Conservation (phyloP, 495 filamentous ascomycete genomes). For the Pseudoneurospora amorphoporcata region DNA sequence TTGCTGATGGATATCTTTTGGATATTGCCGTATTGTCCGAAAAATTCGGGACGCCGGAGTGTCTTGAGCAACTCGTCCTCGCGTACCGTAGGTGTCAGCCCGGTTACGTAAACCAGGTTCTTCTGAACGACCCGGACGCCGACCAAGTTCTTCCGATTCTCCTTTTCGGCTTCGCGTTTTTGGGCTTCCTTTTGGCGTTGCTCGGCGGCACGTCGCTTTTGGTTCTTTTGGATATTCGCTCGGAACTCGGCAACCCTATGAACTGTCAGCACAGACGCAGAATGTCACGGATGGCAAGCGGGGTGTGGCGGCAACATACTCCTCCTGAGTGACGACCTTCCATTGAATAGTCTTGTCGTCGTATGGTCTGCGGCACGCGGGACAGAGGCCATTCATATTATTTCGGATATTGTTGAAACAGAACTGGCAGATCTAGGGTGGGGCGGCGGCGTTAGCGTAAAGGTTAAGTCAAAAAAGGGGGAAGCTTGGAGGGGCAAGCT, state of each 20-base stretch:
- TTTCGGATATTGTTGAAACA: constrained; percentile 98
- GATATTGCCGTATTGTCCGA: constrained; percentile 97
- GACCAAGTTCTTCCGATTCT: constrained; percentile 87
- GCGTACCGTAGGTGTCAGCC: constrained; percentile 77
- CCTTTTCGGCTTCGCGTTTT: constrained; percentile 88
- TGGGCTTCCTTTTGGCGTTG: constrained; percentile 90
- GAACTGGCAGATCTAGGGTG: constrained; percentile 86
- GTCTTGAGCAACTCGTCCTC: constrained; percentile 87
- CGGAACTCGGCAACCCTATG: constrained; percentile 54
- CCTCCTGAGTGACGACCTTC: constrained; percentile 86
- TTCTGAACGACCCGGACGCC: constrained; percentile 95
- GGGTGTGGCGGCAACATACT: constrained; percentile 46
- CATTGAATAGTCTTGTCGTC: constrained; percentile 94
- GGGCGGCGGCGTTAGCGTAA: not conserved
- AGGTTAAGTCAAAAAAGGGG: constrained; percentile 13
- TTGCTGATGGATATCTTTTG: constrained; percentile 98
- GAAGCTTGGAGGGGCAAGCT: not conserved
- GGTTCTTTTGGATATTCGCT: constrained; percentile 78
- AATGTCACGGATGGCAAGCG: not conserved
- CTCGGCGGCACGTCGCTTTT: constrained; percentile 74
- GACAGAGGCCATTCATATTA: constrained; percentile 90
- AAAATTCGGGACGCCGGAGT: constrained; percentile 79
- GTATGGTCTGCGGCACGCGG: constrained; percentile 88
- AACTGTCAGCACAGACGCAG: constrained; percentile 15
- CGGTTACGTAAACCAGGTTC: constrained; percentile 97